These are phyloP conservation scores for Dendrothele bispora DNA, from an alignment of 768 basidiomycete genomes.

Conservation along the genomic window DNA sequence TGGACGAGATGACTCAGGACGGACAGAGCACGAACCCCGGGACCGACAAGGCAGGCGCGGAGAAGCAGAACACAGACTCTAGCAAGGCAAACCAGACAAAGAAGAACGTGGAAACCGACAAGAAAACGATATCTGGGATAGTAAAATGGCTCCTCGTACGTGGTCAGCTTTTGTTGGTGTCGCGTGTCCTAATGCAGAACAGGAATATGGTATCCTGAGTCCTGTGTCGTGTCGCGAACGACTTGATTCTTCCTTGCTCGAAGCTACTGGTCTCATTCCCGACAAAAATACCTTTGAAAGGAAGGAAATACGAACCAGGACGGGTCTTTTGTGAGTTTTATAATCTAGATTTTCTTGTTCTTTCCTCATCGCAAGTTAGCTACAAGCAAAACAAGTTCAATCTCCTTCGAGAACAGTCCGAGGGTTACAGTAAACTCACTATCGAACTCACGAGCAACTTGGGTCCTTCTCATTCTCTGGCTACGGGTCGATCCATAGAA, in stretches of 20 bases:
- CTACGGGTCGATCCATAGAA: constrained; percentile 67
- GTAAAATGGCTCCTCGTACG: constrained; percentile 65
- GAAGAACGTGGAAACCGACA: constrained; percentile 60
- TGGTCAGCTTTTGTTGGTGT: constrained; percentile 4
- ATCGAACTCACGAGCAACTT: constrained; percentile 79
- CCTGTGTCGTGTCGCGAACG: constrained; percentile 69
- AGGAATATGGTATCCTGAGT: constrained; percentile 62
- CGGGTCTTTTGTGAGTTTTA: constrained; percentile 75
- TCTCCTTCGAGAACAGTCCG: constrained; percentile 93
- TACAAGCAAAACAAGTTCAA: constrained; percentile 99
- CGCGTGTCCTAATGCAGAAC: constrained; percentile 4
- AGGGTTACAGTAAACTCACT: constrained; percentile 93
- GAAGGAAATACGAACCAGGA: constrained; percentile 80
- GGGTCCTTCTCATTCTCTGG: constrained; percentile 70
- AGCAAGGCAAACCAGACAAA: constrained; percentile 47
- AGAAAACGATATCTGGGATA: constrained; percentile 54
- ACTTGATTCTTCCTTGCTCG: constrained; percentile 65
- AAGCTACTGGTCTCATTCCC: constrained; percentile 64
- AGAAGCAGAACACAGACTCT: constrained; percentile 21
- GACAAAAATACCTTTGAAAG: constrained; percentile 68
- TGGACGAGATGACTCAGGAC: constrained; percentile 70
- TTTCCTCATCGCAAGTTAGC: constrained; percentile 36
- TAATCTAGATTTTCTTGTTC: background rate
- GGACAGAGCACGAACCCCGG: constrained; percentile 42
- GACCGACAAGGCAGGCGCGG: constrained; percentile 30